Conservation (phyloP, 1,284 basidiomycete genomes). For the Cutaneotrichosporon sp. region DNA sequence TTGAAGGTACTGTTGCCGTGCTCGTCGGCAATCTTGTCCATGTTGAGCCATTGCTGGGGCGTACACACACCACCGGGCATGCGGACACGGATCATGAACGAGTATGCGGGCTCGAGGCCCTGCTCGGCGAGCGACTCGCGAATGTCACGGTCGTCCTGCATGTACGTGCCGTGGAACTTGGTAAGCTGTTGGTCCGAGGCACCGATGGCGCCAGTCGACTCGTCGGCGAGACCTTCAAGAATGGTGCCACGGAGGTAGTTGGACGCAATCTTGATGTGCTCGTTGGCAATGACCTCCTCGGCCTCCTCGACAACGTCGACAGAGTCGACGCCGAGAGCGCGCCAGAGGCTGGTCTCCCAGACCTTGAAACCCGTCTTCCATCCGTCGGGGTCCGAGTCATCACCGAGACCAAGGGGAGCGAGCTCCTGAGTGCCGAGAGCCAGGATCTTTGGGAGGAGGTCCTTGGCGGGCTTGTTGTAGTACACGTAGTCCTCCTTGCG, state of each 20-base stretch:
- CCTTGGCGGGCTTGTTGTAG: constrained; percentile 96
- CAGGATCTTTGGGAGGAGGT: constrained; percentile 75
- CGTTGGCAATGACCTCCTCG: constrained; percentile 96
- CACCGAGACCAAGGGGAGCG: constrained; percentile 76
- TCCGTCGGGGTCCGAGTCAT: constrained; percentile 97
- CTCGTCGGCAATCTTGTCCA: constrained; percentile 94
- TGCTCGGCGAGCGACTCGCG: constrained; percentile 91
- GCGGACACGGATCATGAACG: constrained; percentile 98
- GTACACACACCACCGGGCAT: constrained; percentile 94
- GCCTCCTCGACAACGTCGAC: constrained; percentile 89
- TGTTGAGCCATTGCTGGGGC: constrained; percentile 88
- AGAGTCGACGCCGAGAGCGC: constrained; percentile 85
- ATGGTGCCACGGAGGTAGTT: constrained; percentile 95
- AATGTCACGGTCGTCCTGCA: constrained; percentile 97
- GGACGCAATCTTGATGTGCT: constrained; percentile 98
- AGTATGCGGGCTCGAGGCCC: constrained; percentile 92
- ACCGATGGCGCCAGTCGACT: constrained; percentile 81
- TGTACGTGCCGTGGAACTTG: constrained; percentile 98
- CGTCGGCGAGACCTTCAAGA: constrained; percentile 82
- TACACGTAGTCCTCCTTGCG: constrained; percentile 92
- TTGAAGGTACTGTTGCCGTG: constrained; percentile 94
- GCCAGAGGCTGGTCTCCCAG: constrained; percentile 94
- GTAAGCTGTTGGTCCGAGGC: constrained; percentile 90
- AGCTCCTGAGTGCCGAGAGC: constrained; percentile 73
- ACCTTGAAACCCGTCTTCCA: constrained; percentile 92